These are phyloP conservation scores for Ganoderma sinense DNA, from an alignment of 1,284 basidiomycete genomes.

Conservation along the genomic window DNA sequence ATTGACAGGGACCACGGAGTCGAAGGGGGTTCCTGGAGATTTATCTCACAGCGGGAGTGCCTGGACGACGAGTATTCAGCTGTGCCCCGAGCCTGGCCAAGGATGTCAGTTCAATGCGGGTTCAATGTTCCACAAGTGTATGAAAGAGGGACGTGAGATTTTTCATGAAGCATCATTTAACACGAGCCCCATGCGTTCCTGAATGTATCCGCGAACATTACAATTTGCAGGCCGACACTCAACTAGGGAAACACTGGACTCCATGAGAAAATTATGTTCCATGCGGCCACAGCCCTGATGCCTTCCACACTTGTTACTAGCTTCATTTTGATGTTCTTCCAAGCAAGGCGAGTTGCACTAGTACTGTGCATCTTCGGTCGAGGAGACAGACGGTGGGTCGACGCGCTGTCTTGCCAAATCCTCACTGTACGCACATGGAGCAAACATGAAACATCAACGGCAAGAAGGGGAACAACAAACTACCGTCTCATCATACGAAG, in stretches of 20 bases:
- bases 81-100: background rate
- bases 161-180: too few species aligned
- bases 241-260: too few species aligned
- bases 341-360: background rate
- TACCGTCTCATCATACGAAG: constrained; percentile 20
- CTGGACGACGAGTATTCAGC: background rate
- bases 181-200: too few species aligned
- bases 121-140: too few species aligned
- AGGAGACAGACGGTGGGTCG: constrained; percentile 20
- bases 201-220: too few species aligned
- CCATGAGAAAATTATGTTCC: too few species aligned
- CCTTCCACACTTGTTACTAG: too few species aligned
- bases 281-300: too few species aligned
- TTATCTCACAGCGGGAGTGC: background rate
- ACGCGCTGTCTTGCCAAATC: constrained; percentile 32
- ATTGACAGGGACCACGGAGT: background rate
- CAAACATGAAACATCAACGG: constrained; percentile 19
- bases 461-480: constrained; percentile 11
- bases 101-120: background rate
- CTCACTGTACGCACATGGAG: constrained; percentile 28
- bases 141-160: too few species aligned
- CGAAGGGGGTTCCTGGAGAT: background rate
- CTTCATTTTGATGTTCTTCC: background rate
- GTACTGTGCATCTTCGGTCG: background rate
- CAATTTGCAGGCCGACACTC: too few species aligned